Percentiles rank a stretch among this genome's conserved stretches.
These are phyloP conservation scores for Aspergillus sp. DNA, from an alignment of 2,329 filamentous ascomycete genomes.

Conservation along the genomic window DNA sequence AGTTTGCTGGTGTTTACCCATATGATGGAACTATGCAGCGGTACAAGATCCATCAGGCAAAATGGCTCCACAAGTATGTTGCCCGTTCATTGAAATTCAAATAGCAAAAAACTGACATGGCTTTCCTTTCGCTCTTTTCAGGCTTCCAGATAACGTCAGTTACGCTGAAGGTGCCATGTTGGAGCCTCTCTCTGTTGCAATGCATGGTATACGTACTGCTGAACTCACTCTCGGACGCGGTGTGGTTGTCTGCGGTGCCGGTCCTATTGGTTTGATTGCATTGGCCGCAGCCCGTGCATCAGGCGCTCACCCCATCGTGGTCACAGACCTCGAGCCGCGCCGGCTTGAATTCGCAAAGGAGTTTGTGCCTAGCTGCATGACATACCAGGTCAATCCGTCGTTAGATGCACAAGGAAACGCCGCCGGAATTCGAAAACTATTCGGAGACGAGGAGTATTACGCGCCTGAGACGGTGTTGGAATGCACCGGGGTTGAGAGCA, in stretches of 20 bases:
- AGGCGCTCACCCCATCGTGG: conserved; percentile 57
- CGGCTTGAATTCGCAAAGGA: conserved; percentile 53
- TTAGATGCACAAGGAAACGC: conserved; percentile 47
- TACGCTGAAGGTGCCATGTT: conserved; percentile 57
- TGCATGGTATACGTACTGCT: conserved; percentile 53
- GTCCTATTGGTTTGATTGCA: conserved; percentile 57
- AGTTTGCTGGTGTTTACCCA: conserved; percentile 58
- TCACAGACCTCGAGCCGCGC: conserved; percentile 55
- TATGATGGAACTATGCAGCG: conserved; percentile 55
- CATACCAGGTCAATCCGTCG: conserved; percentile 47
- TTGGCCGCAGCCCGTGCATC: conserved; percentile 54
- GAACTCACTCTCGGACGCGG: conserved; percentile 50
- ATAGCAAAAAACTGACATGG: not conserved
- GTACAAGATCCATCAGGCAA: conserved; percentile 56
- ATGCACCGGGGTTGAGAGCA: conserved; percentile 61
- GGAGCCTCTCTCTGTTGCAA: conserved; percentile 57
- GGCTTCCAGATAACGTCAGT: conserved; percentile 49
- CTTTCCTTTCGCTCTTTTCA: not conserved
- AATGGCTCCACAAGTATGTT: conserved; percentile 46
- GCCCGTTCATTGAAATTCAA: conserved; percentile 4
- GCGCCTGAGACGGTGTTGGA: conserved; percentile 56
- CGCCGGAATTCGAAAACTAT: conserved; percentile 47
- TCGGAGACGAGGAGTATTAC: conserved; percentile 48
- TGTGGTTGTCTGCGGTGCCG: conserved; percentile 55
- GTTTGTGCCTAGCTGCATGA: conserved; percentile 50